Evolutionary conservation across 495 filamentous ascomycete genomes (phyloP).

Genomic region (Xylaria longipes): DNA sequence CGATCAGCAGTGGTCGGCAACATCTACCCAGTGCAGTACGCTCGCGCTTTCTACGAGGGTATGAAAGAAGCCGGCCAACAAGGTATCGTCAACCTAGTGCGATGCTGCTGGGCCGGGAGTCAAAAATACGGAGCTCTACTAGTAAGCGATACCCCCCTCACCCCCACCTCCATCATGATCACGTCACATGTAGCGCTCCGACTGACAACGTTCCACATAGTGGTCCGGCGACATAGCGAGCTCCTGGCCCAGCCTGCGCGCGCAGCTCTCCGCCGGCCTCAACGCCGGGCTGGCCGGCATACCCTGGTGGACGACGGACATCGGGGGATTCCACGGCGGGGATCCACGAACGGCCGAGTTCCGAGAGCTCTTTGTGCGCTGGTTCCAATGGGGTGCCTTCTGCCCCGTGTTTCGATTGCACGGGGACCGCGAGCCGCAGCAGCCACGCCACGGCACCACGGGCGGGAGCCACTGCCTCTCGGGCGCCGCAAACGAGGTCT

Average conservation of each 20-base stretch:
- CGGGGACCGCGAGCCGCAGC: slow-evolving; percentile 63
- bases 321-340: slow-evolving; percentile 66
- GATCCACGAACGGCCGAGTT: slow-evolving; percentile 59
- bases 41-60: slow-evolving; percentile 63
- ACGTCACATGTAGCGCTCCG: background rate
- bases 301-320: slow-evolving; percentile 67
- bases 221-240: slow-evolving; percentile 66
- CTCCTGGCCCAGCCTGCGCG: slow-evolving; percentile 60
- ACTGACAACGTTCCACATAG: background rate
- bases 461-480: slow-evolving; percentile 43
- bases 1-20: slow-evolving; percentile 53
- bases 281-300: slow-evolving; percentile 65
- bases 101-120: slow-evolving; percentile 65
- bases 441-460: slow-evolving; percentile 43
- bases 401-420: slow-evolving; percentile 67
- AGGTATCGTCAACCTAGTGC: slow-evolving; percentile 61
- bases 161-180: background rate
- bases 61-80: slow-evolving; percentile 43
- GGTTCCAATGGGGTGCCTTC: slow-evolving; percentile 69
- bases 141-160: background rate
- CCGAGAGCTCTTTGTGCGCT: slow-evolving; percentile 63
- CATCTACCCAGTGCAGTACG: slow-evolving; percentile 61
- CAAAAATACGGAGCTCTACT: slow-evolving; percentile 66
- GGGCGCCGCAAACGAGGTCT: slow-evolving; percentile 63
- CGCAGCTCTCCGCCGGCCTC: slow-evolving; percentile 62